phyloP scores from a whole-genome alignment of 208 protist genomes.

The Vickermania spadyakhi region DNA sequence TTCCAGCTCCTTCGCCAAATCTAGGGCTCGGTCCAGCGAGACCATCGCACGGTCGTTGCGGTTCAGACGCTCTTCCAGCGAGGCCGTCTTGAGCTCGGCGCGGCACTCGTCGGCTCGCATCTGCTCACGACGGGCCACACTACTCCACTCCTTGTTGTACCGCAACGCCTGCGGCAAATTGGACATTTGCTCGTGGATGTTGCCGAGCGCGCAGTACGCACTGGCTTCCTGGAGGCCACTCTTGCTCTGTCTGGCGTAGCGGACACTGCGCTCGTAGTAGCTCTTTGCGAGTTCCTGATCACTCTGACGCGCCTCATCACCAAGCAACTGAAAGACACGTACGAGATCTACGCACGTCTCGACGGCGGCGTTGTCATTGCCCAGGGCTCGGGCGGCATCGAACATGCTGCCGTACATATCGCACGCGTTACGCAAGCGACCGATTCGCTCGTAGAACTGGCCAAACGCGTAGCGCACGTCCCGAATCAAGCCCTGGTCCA shows the following conservation, averaged over 20 bases:
- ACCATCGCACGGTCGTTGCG: slow-evolving; percentile 47
- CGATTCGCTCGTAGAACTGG: slow-evolving; percentile 54
- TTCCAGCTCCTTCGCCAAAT: slow-evolving; percentile 52
- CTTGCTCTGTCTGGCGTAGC: slow-evolving; percentile 26
- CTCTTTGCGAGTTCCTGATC: slow-evolving; percentile 25
- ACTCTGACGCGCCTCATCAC: slow-evolving; percentile 16
- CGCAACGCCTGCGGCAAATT: slow-evolving; percentile 48
- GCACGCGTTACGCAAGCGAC: slow-evolving; percentile 33
- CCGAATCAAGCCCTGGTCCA: slow-evolving; percentile 61
- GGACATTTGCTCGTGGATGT: slow-evolving; percentile 57
- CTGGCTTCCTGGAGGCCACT: slow-evolving; percentile 32
- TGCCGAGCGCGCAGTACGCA: slow-evolving; percentile 59
- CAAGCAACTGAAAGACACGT: slow-evolving; percentile 53
- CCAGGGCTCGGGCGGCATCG: slow-evolving; percentile 42
- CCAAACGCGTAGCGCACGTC: slow-evolving; percentile 38
- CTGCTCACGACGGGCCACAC: slow-evolving; percentile 29
- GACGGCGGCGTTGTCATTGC: slow-evolving; percentile 26
- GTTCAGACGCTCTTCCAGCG: slow-evolving; percentile 72
- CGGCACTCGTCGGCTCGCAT: slow-evolving; percentile 34
- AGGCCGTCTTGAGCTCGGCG: slow-evolving; percentile 56
- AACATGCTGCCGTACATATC: slow-evolving; percentile 60
- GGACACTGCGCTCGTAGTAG: slow-evolving; percentile 40
- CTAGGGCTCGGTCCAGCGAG: slow-evolving; percentile 52
- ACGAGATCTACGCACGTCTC: slow-evolving; percentile 49
- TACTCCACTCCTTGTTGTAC: slow-evolving; percentile 60